Base-by-base conservation (phyloP, 2,329 filamentous ascomycete genomes). In the Capronia coronata region DNA sequence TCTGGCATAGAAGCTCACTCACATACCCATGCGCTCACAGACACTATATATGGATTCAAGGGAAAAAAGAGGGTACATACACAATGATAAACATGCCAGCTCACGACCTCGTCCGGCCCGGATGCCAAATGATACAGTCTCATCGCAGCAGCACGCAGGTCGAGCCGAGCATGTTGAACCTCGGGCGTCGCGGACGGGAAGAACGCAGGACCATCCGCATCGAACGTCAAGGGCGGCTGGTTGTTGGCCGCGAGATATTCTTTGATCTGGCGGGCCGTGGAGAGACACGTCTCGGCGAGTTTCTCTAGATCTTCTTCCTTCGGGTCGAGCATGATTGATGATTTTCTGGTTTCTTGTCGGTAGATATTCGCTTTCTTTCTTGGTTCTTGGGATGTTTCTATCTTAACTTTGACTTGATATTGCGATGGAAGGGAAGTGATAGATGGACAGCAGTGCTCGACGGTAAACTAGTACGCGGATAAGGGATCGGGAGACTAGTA, bases 91-190 rank as follows among this genome's bases (percentile, higher is more conserved):
- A 47, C 41, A 42, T 57, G 49, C 43, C 41, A 55, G 6, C 35
- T 49, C 41, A 57, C 19, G 10, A 49, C 19, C 10, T 57, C 55
- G 13, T 57, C 55, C 2, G 58, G 60, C 3, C 61, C 62, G 13
- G 52, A 49, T 13, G 54, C 60, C n/a, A 63, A 49, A 32, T 61
- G 57, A 22, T 59, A 57, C 14, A 61, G 46, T 35, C 60, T 50
- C 38, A 55, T 48, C 4, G 61, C 49, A 1, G 61, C 59, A 2
- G 55, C 58, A 11, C 59, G 53, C 8, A 63, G 49, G 29, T 55
- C 52, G 41, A 58, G 49, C 11, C 57, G 43, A 9, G 56, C 58
- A 22, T 49, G 38, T 13, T 55, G 48, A 22, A 59, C 52, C 14
- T 59, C 51, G 2, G 46, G 43, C 2, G 52, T 51, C 6, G 39